Evolutionary conservation across 2,329 filamentous ascomycete species (phyloP).

Genomic region (Xylaria sp.): DNA sequence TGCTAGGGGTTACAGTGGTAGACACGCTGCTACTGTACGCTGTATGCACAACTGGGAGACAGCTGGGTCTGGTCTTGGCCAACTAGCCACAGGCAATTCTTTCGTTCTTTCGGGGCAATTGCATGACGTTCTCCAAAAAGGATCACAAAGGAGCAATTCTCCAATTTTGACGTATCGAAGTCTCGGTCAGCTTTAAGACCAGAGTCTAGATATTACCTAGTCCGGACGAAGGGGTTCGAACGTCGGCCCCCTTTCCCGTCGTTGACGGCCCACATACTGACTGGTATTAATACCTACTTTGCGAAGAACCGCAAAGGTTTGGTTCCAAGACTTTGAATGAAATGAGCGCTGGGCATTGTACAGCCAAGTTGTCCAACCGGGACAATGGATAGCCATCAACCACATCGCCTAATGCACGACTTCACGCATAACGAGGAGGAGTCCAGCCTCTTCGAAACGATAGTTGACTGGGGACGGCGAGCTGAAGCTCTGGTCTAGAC

Average conservation of each 20-base stretch:
- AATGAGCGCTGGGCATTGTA: background rate
- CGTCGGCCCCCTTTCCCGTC: background rate
- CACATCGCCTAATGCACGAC: conserved; percentile 9
- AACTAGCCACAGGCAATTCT: conserved; percentile 3
- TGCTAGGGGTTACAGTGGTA: background rate
- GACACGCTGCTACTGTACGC: background rate
- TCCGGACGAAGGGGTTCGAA: conserved; percentile 5
- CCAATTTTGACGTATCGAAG: conserved; percentile 13
- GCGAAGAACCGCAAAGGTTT: background rate
- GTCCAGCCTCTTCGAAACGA: background rate
- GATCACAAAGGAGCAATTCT: conserved; percentile 7
- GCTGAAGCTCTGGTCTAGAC: conserved; percentile 6
- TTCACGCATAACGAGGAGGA: background rate
- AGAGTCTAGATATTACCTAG: conserved; percentile 1
- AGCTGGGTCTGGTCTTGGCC: conserved; percentile 12
- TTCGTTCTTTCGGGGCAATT: conserved; percentile 4
- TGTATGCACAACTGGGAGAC: background rate
- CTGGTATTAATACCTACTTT: background rate
- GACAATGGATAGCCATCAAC: background rate
- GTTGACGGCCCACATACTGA: background rate
- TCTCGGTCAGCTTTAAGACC: conserved; percentile 11
- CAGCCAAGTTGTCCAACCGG: background rate
- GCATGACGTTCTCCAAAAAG: conserved; percentile 4
- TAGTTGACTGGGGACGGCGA: background rate
- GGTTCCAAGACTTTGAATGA: conserved; percentile 8